Base-by-base conservation (phyloP, 371 early-diverging fungal species). In the Dentiscutata heterogama region DNA sequence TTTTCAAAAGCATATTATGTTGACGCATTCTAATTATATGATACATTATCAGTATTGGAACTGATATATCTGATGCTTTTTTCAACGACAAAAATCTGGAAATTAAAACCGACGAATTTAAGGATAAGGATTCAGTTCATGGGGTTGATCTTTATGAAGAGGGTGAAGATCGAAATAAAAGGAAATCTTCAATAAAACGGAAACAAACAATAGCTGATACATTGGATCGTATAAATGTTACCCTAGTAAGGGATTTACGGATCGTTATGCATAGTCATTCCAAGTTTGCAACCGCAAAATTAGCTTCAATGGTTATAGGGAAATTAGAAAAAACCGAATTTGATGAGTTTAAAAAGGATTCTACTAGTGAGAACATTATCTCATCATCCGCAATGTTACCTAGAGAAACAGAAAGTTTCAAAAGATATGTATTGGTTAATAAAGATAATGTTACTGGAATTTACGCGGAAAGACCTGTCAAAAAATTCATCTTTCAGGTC, bases 341-440 rank as follows among this genome's bases (percentile, higher is more conserved):
- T n/a, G 11, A 22, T 46, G 46, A 65, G 35, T 18, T 31, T 31
- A 42, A 70, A 14, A 16, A 42, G 20, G 25, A 70, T 46, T 39
- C 22, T 7, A 35, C 3, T n/a, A 22, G 18, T 18, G 20, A 42
- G 39, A 7, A 70, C 18, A 70, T 70, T 35, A 31, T 20, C 2
- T 70, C 20, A 39, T 70, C 13, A 11, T 46, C 58, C 8, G 6
- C 54, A 16, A n/a, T 54, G 11, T 27, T 25, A 14, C 3, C 31
- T 18, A 20, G 22, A 58, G 42, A 54, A n/a, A 3, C 8, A 54
- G 54, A 60, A 3, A 14, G 3, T 22, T 82, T 78, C 31, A 76
- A 60, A 46, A 39, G 82, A 27, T 68, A 56, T 64, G 58, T 68
- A 27, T 14, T 80, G 22, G 58, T 81, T 46, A 81, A 70, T 65